Base-by-base conservation (phyloP, 352 stramenopile genomes). In the Phytophthora sojae region DNA sequence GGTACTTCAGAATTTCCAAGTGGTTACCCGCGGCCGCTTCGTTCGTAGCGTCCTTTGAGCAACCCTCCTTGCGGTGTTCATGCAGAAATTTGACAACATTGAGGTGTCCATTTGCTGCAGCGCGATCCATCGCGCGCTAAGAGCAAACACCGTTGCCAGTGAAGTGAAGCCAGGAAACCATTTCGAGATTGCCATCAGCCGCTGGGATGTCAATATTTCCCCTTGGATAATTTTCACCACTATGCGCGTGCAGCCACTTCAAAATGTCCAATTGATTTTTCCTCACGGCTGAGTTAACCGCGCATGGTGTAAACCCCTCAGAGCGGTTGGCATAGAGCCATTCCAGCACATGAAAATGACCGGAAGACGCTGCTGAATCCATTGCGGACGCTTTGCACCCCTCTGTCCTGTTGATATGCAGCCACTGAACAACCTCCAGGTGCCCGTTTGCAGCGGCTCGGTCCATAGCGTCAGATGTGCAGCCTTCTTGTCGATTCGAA, bases 381-480 rank as follows among this genome's bases (percentile, higher is more conserved):
- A 45, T 14, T 45, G 37, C 37, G 37, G 37, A 32, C 11, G 9
- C n/a, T 45, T 8, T 45, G 37, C 37, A 45, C 4, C 11, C 37
- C 14, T 45, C 37, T 0, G 3, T 45, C 11, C 37, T 2, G 8
- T 66, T 58, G 14, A 4, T 3, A 12, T 58, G 47, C 12, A 66
- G 21, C 59, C 59, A 66, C 19, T 51, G 14, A 19, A 57, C 12
- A 49, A 64, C 57, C 9, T 55, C 29, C 6, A 64, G 19, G 19
- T 53, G 12, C 3, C 47, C 47, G 4, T 57, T 35, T 6, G 30
- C 29, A 32, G 45, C 45, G 11, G 47, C 49, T 21, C 37, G 19
- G 51, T 58, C 59, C 19, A 66, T 57, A 9, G 59, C 49, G 12
- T n/a, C 4, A 6, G 32, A 35, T 6, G n/a, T 32, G 7, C 55